Evolutionary conservation across 768 basidiomycete genomes (phyloP).

Genomic region (Boletellus ananiceps): DNA sequence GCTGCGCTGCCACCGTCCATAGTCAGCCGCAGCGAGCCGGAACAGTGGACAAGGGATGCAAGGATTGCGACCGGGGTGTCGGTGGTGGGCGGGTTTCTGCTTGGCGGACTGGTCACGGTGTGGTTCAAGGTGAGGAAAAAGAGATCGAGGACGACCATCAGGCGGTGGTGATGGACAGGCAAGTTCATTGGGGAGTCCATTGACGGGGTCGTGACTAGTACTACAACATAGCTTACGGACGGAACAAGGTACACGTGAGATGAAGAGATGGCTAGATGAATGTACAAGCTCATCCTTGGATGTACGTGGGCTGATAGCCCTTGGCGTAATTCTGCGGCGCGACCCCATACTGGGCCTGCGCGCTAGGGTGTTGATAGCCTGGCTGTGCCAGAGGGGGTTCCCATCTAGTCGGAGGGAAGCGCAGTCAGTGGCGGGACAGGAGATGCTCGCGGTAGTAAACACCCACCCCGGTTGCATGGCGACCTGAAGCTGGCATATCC

Average conservation of each 20-base stretch:
- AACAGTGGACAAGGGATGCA: slow-evolving; percentile 15
- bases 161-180: slow-evolving; percentile 4
- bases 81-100: slow-evolving; percentile 33
- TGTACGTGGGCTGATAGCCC: slow-evolving; percentile 29
- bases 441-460: too few relatives aligned
- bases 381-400: slow-evolving; percentile 34
- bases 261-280: background rate
- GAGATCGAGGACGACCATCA: slow-evolving; percentile 2
- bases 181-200: background rate
- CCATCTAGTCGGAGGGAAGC: slow-evolving; percentile 22
- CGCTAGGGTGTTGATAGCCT: slow-evolving; percentile 37
- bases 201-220: background rate
- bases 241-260: background rate
- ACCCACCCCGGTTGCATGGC: slow-evolving; percentile 49
- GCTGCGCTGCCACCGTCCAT: slow-evolving; percentile 23
- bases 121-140: slow-evolving; percentile 6
- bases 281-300: slow-evolving; percentile 13
- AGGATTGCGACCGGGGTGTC: slow-evolving; percentile 22
- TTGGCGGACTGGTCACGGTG: slow-evolving; percentile 30
- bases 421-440: background rate
- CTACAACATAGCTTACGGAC: background rate
- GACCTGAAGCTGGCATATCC: slow-evolving; percentile 63
- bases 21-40: slow-evolving; percentile 1
- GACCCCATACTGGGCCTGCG: slow-evolving; percentile 10
- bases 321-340: slow-evolving; percentile 11